These are phyloP conservation scores for Cercospora zeina DNA, from an alignment of 2,329 filamentous ascomycete genomes.

Conservation along the genomic window DNA sequence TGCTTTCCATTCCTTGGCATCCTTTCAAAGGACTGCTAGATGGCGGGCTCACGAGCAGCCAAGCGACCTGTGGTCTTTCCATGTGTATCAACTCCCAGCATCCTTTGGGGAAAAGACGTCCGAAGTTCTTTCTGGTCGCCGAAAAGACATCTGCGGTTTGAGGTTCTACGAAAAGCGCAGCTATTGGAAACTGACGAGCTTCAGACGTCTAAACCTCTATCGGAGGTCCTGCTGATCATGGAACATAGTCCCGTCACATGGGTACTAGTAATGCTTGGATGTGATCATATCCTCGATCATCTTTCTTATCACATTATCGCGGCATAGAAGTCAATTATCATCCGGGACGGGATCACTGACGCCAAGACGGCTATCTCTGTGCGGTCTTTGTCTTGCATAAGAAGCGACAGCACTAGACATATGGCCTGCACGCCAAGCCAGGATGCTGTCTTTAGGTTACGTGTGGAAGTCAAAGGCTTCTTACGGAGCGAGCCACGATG, in stretches of 20 bases:
- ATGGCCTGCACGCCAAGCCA: not conserved
- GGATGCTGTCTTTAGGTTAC: not conserved
- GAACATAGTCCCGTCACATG: not conserved
- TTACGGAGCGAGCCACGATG: not conserved
- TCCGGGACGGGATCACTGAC: not conserved
- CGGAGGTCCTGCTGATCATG: not conserved
- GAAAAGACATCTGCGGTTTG: not conserved
- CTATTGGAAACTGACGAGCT: not conserved
- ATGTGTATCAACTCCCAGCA: not conserved
- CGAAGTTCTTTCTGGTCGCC: not conserved
- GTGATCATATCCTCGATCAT: not conserved
- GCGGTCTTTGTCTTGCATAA: not conserved
- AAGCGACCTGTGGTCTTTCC: not conserved
- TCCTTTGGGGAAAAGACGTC: too few relatives aligned
- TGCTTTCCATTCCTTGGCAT: not conserved
- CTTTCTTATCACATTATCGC: not conserved
- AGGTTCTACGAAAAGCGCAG: not conserved
- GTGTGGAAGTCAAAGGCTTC: not conserved
- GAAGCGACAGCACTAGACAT: not conserved
- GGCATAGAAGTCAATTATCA: not conserved
- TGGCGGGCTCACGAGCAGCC: not conserved
- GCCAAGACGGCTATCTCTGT: not conserved
- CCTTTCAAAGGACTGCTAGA: not conserved
- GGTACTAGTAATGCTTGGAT: not conserved
- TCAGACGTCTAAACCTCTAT: not conserved